Base-by-base conservation (phyloP, 208 protist species). In the Leishmania major region DNA sequence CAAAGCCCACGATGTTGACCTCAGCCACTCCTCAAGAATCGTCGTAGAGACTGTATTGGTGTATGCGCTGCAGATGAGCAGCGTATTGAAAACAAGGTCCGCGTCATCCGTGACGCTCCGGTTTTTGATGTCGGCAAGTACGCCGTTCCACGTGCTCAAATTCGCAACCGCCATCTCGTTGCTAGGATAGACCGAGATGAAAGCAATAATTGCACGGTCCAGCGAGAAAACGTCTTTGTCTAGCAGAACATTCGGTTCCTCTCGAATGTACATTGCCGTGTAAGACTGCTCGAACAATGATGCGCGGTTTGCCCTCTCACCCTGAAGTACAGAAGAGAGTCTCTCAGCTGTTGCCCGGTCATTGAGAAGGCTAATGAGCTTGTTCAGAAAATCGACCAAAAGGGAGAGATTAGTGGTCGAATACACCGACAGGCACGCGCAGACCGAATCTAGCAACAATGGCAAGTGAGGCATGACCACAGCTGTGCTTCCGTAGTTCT, bases 161-260 rank as follows among this genome's bases (percentile, higher is more conserved):
- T 88, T 91, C 35, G 37, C 69, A 2, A 90, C 59, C 22, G 88
- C 90, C 60, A 89, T 70, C 37, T 78, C 78, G 43, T 85, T 81
- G 77, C 94, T 87, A 2, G 89, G 92, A 53, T 90, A 84, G 8
- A 82, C 53, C 28, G 86, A 75, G 28, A 94, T 73, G 35, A 94
- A 80, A 19, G 82, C 88, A 15, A 92, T 83, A 60, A 96, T 83
- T 37, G 84, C 93, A 40, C 91, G 91, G 82, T 97, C 93, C 35
- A 97, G 79, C 0, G 89, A 91, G 81, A 97, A 96, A 43, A 97
- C 81, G 87, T 97, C 95, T 66, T 95, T 95, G 80, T 97, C 91
- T 22, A 97, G 66, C 1, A 93, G 78, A 15, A 73, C 81, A 80
- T 97, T 97, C 11, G 88, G 83, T 49, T 79, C 72, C 45, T 90